Percentiles rank a stretch among this genome's conserved stretches.
Evolutionary conservation across 176 grass and related monocot species (phyloP).

Genomic region (Eleusine coracana): DNA sequence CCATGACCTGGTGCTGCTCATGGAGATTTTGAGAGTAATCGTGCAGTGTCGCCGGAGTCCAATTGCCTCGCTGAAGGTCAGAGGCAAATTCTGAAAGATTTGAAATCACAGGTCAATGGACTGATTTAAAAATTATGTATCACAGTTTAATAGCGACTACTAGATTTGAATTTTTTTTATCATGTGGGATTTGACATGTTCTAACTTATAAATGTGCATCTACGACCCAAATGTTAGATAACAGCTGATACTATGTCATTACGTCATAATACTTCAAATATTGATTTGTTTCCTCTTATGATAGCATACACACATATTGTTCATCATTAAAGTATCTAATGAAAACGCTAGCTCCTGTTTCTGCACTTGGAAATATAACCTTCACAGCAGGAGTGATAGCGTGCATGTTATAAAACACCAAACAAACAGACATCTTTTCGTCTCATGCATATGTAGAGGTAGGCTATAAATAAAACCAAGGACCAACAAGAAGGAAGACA

Average conservation of each 20-base stretch:
- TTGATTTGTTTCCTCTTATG: background rate
- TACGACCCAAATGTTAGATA: background rate
- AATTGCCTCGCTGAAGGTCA: background rate
- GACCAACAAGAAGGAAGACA: no score
- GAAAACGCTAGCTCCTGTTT: no score
- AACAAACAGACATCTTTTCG: no score
- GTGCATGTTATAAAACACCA: no score
- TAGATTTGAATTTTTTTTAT: background rate
- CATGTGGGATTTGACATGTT: background rate
- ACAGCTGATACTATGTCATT: background rate
- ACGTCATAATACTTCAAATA: background rate
- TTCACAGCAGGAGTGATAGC: no score
- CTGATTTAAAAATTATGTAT: background rate
- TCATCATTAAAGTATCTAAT: no score
- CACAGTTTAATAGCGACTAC: background rate
- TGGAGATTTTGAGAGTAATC: no score
- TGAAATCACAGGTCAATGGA: background rate
- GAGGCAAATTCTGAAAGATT: background rate
- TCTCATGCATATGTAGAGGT: no score
- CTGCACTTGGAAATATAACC: no score
- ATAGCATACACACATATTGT: no score
- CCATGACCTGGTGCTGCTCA: no score
- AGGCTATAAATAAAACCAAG: no score
- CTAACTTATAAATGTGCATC: background rate
- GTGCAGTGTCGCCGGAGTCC: background rate